Base-by-base conservation (phyloP, 2,329 filamentous ascomycete species). In the Trichoderma atroviride region DNA sequence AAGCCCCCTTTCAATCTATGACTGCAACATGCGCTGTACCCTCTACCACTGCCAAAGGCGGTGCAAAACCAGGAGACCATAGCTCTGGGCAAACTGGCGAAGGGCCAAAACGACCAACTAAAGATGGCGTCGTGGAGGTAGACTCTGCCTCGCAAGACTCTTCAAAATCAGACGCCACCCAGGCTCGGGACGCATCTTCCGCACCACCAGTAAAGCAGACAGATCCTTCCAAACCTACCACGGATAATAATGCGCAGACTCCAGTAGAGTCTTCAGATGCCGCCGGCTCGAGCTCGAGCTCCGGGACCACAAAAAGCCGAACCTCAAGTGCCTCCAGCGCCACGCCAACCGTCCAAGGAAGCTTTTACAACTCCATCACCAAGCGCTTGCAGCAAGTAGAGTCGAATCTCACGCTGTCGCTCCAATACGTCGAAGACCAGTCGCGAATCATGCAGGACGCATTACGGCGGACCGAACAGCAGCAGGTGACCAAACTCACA, bases 381-480 rank as follows among this genome's bases (percentile, higher is more conserved):
- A 98, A 98, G 79, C 92, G 96, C 1, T 86, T 99, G 5, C 92
- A 95, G 73, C 90, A 94, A 74, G 89, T 98, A 9, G 96, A 99
- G 79, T 88, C 92, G 19, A 99, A 98, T 78, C 93, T 94, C 13
- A 97, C 95, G 0, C 85, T 98, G 13, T 97, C 94, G 0, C 84
- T 98, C 10, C 92, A 97, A 75, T 99, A 99, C 76, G 97, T 99
- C 70, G 95, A 98, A 81, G 94, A 97, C 70, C 96, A 98, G 78
- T 97, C 95, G 4, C 91, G 90, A 60, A 93, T 97, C 71, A 84
- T 98, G 50, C 91, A 95, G 58, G 93, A 97, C 73, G 93, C 93
- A 0, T 92, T 97, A 72, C 88, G 89, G 67, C 92, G 92, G 75
- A 91, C 96, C 35, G 95, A 98, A 79, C 94, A 94, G 74, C 90